These are phyloP conservation scores for Aspergillus glaucus DNA, from an alignment of 2,329 filamentous ascomycete species.

Conservation along the genomic window DNA sequence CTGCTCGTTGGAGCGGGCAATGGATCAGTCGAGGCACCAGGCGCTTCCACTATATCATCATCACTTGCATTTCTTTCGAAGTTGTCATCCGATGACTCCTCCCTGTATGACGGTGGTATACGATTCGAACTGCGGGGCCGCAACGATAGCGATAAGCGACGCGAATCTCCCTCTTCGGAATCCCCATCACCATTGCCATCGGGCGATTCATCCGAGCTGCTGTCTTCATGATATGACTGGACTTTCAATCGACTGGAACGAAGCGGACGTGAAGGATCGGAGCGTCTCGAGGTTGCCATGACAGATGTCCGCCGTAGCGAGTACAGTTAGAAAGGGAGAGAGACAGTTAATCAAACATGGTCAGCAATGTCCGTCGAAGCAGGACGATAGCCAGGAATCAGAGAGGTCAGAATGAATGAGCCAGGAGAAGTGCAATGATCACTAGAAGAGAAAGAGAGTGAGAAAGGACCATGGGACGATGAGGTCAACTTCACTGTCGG, in stretches of 20 bases:
- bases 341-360: conserved; percentile 13
- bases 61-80: conserved; percentile 11
- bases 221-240: conserved; percentile 34
- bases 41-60: conserved; percentile 6
- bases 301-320: conserved; percentile 5
- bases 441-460: not conserved
- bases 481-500: not conserved
- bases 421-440: not conserved
- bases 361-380: conserved; percentile 1
- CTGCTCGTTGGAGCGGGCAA: conserved; percentile 6
- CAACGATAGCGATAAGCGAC: conserved; percentile 20
- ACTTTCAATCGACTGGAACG: conserved; percentile 31
- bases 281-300: not conserved
- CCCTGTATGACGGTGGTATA: conserved; percentile 26
- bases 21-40: conserved; percentile 1
- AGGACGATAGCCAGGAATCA: not conserved
- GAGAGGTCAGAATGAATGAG: not conserved
- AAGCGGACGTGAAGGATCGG: conserved; percentile 25
- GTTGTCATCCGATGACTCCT: conserved; percentile 28
- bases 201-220: conserved; percentile 24
- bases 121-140: conserved; percentile 26
- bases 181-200: conserved; percentile 5
- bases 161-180: conserved; percentile 8
- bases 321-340: conserved; percentile 4
- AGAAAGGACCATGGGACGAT: not conserved